These are phyloP conservation scores for Vitis labrusca DNA, from an alignment of 164 flowering plant genomes.

Conservation along the genomic window DNA sequence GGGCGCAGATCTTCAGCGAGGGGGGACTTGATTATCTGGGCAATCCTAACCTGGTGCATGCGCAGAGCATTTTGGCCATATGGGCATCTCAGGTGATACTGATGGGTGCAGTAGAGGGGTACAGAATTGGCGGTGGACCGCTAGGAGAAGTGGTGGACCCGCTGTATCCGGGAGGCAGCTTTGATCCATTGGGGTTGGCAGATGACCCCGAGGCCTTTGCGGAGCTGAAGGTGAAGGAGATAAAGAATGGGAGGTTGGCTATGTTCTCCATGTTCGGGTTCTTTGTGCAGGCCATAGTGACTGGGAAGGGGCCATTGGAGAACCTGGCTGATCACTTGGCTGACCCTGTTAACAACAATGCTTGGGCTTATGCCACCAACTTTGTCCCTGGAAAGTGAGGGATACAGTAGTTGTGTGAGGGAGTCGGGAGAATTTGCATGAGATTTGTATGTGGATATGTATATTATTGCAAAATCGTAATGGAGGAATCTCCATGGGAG, in stretches of 20 bases:
- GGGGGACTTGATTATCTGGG: neutral
- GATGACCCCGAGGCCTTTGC: slow-evolving; percentile 7
- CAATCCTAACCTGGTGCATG: slow-evolving; percentile 3
- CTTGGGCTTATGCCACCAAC: slow-evolving; percentile 9
- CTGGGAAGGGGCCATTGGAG: too few species aligned
- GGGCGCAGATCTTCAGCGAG: slow-evolving; percentile 7
- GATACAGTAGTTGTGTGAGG: too few species aligned
- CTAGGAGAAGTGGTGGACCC: slow-evolving; percentile 6
- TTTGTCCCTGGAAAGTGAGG: slow-evolving; percentile 6
- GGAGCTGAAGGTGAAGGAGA: slow-evolving; percentile 10
- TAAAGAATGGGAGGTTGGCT: slow-evolving; percentile 8
- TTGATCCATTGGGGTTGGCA: too few species aligned
- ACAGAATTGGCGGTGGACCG: slow-evolving; percentile 2
- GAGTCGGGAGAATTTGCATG: too few species aligned
- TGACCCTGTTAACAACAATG: too few species aligned
- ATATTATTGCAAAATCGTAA: too few species aligned
- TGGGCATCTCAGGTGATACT: slow-evolving; percentile 3
- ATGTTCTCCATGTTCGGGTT: neutral
- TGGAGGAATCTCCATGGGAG: too few species aligned
- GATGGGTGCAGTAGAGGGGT: slow-evolving; percentile 11
- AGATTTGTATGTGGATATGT: too few species aligned
- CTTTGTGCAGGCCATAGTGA: too few species aligned
- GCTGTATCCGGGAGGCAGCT: neutral
- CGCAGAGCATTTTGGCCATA: slow-evolving; percentile 7
- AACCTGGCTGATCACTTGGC: too few species aligned